Percentiles rank a stretch among this genome's conserved stretches.
phyloP scores from a whole-genome alignment of 768 basidiomycete genomes.

The Lactifluus pinguis region DNA sequence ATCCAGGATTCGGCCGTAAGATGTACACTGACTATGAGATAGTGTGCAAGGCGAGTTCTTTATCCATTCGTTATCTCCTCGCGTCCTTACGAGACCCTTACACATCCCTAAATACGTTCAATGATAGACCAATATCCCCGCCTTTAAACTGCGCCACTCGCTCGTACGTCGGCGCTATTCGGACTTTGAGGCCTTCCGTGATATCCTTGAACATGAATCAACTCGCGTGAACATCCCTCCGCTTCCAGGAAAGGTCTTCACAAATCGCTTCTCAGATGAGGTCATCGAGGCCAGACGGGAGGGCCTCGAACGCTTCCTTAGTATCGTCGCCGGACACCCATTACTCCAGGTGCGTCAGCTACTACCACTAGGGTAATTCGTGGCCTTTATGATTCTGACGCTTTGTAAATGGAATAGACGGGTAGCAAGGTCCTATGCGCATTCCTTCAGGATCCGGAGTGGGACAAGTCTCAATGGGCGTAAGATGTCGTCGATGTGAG shows the following conservation, averaged over 20 bases:
- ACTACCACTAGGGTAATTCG: too few relatives aligned
- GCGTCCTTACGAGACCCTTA: neutral
- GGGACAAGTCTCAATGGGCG: constrained; percentile 78
- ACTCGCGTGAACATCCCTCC: constrained; percentile 97
- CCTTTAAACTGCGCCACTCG: constrained; percentile 82
- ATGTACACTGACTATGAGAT: constrained; percentile 99
- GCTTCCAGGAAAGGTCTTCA: constrained; percentile 96
- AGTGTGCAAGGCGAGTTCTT: constrained; percentile 73
- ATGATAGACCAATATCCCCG: constrained; percentile 90
- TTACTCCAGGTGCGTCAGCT: constrained; percentile 67
- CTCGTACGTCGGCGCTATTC: constrained; percentile 56
- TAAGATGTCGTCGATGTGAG: constrained; percentile 27
- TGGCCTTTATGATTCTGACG: neutral
- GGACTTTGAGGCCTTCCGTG: constrained; percentile 83
- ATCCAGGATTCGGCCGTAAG: constrained; percentile 85
- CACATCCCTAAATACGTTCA: neutral
- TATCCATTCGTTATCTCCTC: neutral
- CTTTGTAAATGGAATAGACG: constrained; percentile 41
- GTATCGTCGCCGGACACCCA: constrained; percentile 95
- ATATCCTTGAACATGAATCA: constrained; percentile 94
- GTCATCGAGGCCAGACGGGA: constrained; percentile 89
- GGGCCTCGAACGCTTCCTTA: constrained; percentile 89
- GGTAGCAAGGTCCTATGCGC: constrained; percentile 95
- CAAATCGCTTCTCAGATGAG: constrained; percentile 96
- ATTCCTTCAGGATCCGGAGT: constrained; percentile 89